phyloP scores from a whole-genome alignment of 192 early-diverging fungal species.

The Cladochytrium replicatum region DNA sequence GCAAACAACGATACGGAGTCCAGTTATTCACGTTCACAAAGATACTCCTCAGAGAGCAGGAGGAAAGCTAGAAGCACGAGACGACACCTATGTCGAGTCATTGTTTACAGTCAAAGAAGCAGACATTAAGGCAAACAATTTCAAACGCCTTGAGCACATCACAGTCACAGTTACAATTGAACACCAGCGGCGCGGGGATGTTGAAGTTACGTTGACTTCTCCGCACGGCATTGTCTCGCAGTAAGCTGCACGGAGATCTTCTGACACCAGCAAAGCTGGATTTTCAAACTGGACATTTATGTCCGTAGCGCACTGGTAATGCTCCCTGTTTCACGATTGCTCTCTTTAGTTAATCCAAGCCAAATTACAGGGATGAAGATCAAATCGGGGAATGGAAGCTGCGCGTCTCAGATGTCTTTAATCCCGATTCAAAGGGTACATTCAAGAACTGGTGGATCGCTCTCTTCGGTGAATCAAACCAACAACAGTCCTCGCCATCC shows the following conservation, averaged over 20 bases:
- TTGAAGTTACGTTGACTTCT: conserved; percentile 71
- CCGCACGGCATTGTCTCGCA: conserved; percentile 57
- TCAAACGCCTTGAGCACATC: conserved; percentile 71
- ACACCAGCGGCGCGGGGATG: conserved; percentile 74
- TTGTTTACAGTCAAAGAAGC: conserved; percentile 31
- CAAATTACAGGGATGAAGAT: conserved; percentile 67
- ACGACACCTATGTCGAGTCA: no score
- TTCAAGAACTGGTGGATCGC: conserved; percentile 24
- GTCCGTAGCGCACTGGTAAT: conserved; percentile 93
- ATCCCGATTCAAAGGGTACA: conserved; percentile 12
- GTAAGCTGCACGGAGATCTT: conserved; percentile 52
- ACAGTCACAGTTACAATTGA: conserved; percentile 76
- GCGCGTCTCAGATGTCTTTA: no score
- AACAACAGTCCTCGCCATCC: no score
- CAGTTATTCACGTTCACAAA: conserved; percentile 36
- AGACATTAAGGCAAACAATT: conserved; percentile 31
- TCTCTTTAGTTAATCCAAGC: no score
- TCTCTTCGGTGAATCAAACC: conserved; percentile 31
- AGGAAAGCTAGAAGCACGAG: no score
- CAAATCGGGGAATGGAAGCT: conserved; percentile 79
- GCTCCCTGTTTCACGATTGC: no score
- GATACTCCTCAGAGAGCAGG: conserved; percentile 49
- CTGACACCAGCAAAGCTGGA: conserved; percentile 58
- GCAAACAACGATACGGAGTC: no score
- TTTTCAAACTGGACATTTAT: conserved; percentile 87